Evolutionary conservation across 768 basidiomycete genomes (phyloP), one percentile per base, ranked within the genome.

Genomic region (Phaffia tasmanica): DNA sequence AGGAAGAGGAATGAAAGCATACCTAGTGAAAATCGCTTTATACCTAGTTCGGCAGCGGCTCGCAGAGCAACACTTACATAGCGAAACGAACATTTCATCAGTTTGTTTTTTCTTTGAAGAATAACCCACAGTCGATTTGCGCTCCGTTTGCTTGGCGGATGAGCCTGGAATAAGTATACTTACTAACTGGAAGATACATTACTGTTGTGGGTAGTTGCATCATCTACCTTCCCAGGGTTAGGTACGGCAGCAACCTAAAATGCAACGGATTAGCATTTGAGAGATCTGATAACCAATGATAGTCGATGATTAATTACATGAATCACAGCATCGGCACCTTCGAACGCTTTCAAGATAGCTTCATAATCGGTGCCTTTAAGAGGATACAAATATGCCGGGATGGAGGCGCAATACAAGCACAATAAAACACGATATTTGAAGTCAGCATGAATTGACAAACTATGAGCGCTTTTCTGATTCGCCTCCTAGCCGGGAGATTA

Each of bases 311-410:
- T 32, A 11, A 55, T 55, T 11, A 63, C 53, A 55, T 63, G 63
- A 30, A 63, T 63, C 23, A 63, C 51, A n/a, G 53, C 51, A 55
- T 63, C 63, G 30, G 63, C 63, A 16, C 63, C 63, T 23, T 56
- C 15, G 35, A 63, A 63, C 11, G 63, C 63, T 47, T 63, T 47
- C 32, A 63, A 55, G 15, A 50, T 56, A 14, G 49, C 49, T 8
- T 56, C 53, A 47, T 63, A 63, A 47, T 63, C 50, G 53, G 63
- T 63, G 16, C 29, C 63, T 25, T 54, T n/a, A 16, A n/a, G 5
- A 54, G 53, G n/a, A n/a, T 27, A n/a, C 16, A n/a, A n/a, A 54
- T n/a, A 5, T 18, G 8, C 8, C 16, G 21, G 5, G 27, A 54
- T n/a, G 16, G 53, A 8, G 27, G n/a, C 53, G 53, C 15, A 15